Conservation (phyloP, 2,329 filamentous ascomycete species). For the Pseudocercospora fuligena region DNA sequence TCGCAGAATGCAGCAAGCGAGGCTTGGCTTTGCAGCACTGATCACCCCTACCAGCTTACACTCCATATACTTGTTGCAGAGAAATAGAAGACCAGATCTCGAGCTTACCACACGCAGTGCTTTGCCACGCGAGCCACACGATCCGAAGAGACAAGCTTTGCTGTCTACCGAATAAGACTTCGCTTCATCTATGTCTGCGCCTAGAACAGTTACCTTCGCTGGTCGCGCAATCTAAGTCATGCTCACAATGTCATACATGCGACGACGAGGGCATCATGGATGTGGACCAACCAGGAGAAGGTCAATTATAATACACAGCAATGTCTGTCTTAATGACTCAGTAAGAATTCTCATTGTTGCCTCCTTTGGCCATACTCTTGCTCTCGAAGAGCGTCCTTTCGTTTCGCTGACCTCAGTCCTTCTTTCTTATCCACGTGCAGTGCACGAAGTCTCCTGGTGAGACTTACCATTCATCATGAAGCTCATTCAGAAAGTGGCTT, state of each 20-base stretch:
- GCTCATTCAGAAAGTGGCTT: conserved; percentile 28
- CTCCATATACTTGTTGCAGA: conserved; percentile 19
- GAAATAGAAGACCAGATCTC: background rate
- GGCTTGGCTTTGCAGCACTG: conserved; percentile 5
- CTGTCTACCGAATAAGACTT: background rate
- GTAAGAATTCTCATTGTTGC: conserved; percentile 12
- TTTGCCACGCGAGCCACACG: conserved; percentile 1
- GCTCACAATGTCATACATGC: conserved; percentile 11
- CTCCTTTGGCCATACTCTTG: background rate
- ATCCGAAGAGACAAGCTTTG: background rate
- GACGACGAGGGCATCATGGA: background rate
- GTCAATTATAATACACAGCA: conserved; percentile 13
- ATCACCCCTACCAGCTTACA: background rate
- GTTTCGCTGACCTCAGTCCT: conserved; percentile 22
- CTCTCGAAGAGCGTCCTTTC: conserved; percentile 29
- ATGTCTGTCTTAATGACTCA: background rate
- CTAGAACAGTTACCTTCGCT: background rate
- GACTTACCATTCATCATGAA: conserved; percentile 31
- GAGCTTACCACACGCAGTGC: background rate
- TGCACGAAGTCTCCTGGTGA: conserved; percentile 31
- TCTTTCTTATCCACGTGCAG: conserved; percentile 25
- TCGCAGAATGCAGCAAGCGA: conserved; percentile 3
- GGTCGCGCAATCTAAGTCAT: conserved; percentile 18
- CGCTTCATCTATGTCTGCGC: background rate
- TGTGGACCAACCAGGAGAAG: conserved; percentile 14